Base-by-base conservation (phyloP, 345 rosid species). In the Eucalyptus pauciflora region DNA sequence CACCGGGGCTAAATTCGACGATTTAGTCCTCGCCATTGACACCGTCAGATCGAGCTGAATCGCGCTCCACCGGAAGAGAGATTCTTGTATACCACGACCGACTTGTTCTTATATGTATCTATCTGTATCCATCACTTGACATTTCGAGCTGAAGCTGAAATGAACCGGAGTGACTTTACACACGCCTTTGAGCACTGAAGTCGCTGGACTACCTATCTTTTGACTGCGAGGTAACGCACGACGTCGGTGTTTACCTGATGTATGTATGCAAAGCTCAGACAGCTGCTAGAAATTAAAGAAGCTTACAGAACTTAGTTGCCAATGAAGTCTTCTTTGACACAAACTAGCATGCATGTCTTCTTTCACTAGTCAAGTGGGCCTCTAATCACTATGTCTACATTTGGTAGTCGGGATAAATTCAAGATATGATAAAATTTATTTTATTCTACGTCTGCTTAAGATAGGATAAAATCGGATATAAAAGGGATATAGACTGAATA, bases 1-100 rank as follows among this genome's bases (percentile, higher is more conserved):
- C 11, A 95, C 93, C 0, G 99, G 99, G 24, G 97, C 99, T 41
- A 97, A 97, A 92, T 90, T 90, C 52, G 97, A 97, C 25, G 96
- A 96, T 80, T 85, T 97, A 31, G 90, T 96, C 83, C 81, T 87
- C 24, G 99, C 98, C 51, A 97, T 96, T 8, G 98, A 97, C 1
- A 51, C 88, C 46, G 95, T 93, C 83, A 94, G 98, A 94, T 95
- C 96, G 46, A 90, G 91, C 91, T 97, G 90, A 96, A 20, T 76
- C 13, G 27, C 48, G 13, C 29, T 41, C 48, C 24, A 24, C 48
- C 48, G 2, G 13, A 76, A 4, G 13, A 76, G 48, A 76, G 24
- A 43, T 76, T 41, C 76, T 76, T 16, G 3, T 20, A 20, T 76
- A 76, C 48, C 48, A 11, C 2, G 29, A 22, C 48, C 29, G 7